phyloP scores from a whole-genome alignment of 352 stramenopile species.

The Elongisporangium prolatum region DNA sequence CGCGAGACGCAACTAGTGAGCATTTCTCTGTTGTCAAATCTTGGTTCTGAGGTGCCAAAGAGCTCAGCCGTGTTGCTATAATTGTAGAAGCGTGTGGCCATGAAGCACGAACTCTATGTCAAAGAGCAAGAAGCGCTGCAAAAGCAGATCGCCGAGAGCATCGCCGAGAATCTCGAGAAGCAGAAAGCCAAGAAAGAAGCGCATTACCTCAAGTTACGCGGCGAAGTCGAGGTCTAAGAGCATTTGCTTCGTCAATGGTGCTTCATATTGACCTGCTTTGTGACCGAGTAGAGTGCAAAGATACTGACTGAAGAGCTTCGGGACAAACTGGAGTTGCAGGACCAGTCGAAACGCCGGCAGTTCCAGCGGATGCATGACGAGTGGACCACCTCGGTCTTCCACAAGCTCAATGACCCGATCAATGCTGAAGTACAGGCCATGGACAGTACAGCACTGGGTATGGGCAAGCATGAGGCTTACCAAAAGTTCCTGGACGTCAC shows the following conservation, averaged over 20 bases:
- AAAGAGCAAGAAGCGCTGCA: conserved; percentile 61
- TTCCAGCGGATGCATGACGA: conserved; percentile 72
- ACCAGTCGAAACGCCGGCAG: conserved; percentile 55
- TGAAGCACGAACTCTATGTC: conserved; percentile 74
- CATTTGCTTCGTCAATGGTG: not conserved
- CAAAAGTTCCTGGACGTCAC: conserved; percentile 77
- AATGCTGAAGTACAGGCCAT: conserved; percentile 43
- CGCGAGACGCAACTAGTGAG: conserved; percentile 49
- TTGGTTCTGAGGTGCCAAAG: not conserved
- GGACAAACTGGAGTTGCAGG: conserved; percentile 56
- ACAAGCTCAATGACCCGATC: conserved; percentile 72
- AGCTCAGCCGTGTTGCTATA: not conserved
- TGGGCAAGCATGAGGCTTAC: conserved; percentile 56
- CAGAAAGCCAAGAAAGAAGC: conserved; percentile 60
- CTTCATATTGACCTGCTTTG: not conserved
- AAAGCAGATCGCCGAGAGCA: conserved; percentile 55
- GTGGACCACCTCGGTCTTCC: conserved; percentile 56
- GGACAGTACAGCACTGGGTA: conserved; percentile 32
- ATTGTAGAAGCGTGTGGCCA: conserved; percentile 57
- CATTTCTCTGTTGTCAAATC: not conserved
- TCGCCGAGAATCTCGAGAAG: conserved; percentile 60
- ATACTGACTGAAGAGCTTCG: conserved; percentile 52
- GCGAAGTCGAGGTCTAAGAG: conserved; percentile 52
- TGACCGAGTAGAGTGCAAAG: conserved; percentile 38
- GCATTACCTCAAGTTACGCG: conserved; percentile 62